A percentile compares a stretch with the other conserved stretches of the same genome.
Conservation (phyloP, 768 basidiomycete species). For the Xanthoconium stramineum region DNA sequence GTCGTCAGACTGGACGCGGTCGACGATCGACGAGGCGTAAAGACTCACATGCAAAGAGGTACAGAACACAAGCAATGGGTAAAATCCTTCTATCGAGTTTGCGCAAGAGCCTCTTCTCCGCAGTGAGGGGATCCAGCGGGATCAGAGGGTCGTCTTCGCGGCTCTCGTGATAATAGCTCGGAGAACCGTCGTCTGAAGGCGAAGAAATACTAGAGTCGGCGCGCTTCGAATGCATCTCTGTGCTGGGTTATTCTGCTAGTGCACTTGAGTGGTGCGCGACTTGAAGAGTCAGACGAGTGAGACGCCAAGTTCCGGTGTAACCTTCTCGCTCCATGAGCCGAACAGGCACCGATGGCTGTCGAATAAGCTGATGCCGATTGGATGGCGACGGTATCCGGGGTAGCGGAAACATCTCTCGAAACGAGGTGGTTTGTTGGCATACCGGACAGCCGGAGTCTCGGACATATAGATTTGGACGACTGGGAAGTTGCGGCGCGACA, state of each 20-base stretch:
- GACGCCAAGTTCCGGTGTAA: background rate
- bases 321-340: background rate
- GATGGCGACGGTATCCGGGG: background rate
- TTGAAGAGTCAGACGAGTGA: background rate
- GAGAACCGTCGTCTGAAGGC: constrained; percentile 3
- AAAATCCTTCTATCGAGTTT: constrained; percentile 68
- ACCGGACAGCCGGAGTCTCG: no score
- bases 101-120: constrained; percentile 54
- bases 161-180: background rate
- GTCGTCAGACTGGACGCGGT: background rate
- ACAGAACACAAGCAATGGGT: constrained; percentile 70
- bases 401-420: background rate
- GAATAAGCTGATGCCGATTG: background rate
- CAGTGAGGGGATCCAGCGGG: constrained; percentile 19
- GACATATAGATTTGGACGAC: no score
- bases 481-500: no score
- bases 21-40: background rate
- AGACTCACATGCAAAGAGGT: constrained; percentile 70
- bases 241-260: background rate
- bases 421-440: no score
- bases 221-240: constrained; percentile 18
- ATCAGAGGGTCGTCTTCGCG: constrained; percentile 21
- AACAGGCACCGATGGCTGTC: background rate
- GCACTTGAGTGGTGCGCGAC: background rate
- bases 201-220: constrained; percentile 1